Evolutionary conservation across 108 stramenopile genomes (phyloP).

Genomic region (Nitzschia sp.): DNA sequence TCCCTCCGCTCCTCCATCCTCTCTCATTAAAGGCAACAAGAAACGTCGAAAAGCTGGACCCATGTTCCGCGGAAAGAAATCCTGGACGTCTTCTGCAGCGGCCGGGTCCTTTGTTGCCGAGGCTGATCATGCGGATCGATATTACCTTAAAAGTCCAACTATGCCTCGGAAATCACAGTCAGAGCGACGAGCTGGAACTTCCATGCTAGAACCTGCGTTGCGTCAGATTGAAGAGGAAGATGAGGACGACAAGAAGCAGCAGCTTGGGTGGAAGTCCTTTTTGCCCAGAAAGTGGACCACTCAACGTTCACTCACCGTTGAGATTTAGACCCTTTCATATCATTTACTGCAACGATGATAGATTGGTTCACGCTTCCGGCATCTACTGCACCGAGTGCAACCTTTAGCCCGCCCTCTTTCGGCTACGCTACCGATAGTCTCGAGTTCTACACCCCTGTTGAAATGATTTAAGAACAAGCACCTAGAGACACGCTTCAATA

Average conservation of each 20-base stretch:
- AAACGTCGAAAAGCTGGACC: neutral
- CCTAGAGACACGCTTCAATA: too few relatives aligned
- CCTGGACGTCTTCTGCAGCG: constrained; percentile 11
- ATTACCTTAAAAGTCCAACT: neutral
- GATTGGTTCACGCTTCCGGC: too few relatives aligned
- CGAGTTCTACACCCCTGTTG: too few relatives aligned
- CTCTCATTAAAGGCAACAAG: neutral
- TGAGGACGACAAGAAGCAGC: neutral
- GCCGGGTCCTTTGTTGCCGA: constrained; percentile 17
- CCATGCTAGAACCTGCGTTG: too few relatives aligned
- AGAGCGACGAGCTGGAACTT: neutral
- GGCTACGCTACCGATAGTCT: too few relatives aligned
- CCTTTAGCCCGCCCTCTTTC: too few relatives aligned
- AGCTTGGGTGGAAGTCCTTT: constrained; percentile 3
- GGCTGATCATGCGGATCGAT: constrained; percentile 5
- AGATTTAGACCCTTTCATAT: too few relatives aligned
- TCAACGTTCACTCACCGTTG: too few relatives aligned
- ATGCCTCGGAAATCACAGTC: neutral
- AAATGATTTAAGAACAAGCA: too few relatives aligned
- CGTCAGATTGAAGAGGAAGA: neutral
- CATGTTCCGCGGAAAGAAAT: constrained; percentile 18
- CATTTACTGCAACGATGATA: too few relatives aligned
- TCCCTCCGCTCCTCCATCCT: neutral
- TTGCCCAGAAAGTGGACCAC: neutral
- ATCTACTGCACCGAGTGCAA: too few relatives aligned